Conservation (phyloP, 1,284 basidiomycete species). For the Ganoderma sp. region DNA sequence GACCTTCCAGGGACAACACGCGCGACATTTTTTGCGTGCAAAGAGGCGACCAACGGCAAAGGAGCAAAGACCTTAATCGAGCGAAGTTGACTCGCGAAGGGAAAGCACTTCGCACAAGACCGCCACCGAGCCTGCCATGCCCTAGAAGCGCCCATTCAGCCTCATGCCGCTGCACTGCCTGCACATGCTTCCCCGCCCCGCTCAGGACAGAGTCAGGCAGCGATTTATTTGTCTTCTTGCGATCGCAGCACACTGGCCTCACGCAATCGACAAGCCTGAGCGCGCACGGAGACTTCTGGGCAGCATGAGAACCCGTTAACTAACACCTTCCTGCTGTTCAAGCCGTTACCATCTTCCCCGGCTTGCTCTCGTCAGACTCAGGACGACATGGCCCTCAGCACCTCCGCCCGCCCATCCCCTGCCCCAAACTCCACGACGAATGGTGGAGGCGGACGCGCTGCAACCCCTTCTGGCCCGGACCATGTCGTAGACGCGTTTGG, state of each 20-base stretch:
- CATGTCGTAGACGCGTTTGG: constrained; percentile 25
- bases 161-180: constrained; percentile 16
- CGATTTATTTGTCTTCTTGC: constrained; percentile 10
- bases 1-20: neutral
- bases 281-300: constrained; percentile 10
- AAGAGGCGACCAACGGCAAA: neutral
- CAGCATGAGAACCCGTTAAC: neutral
- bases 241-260: constrained; percentile 1
- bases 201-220: neutral
- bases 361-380: constrained; percentile 21
- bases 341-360: constrained; percentile 12
- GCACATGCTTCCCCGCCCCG: constrained; percentile 2
- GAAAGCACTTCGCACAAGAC: constrained; percentile 20
- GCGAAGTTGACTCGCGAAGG: constrained; percentile 24
- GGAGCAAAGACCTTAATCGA: constrained; percentile 10
- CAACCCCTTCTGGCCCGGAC: constrained; percentile 17
- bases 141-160: constrained; percentile 12
- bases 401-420: constrained; percentile 3
- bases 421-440: neutral
- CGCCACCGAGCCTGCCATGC: neutral
- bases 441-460: constrained; percentile 13
- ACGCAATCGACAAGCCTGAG: constrained; percentile 1
- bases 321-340: neutral
- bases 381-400: constrained; percentile 10
- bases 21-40: neutral